Evolutionary conservation across 192 early-diverging fungal genomes (phyloP).

Genomic region (Coemansia sp.): DNA sequence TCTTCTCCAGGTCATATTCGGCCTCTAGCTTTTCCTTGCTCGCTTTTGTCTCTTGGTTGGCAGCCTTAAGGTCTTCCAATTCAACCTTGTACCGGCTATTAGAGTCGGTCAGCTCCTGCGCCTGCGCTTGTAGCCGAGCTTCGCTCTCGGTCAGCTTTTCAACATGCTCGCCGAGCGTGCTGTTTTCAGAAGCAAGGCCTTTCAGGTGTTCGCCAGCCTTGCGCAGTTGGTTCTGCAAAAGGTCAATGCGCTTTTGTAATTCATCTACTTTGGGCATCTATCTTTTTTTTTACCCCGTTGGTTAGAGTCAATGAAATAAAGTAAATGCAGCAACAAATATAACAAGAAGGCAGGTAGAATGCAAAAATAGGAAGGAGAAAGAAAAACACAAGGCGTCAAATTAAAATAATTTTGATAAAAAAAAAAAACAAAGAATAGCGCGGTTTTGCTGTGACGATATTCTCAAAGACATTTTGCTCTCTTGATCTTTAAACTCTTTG

Average conservation of each 20-base stretch:
- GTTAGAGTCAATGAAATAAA: neutral
- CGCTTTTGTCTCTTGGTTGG: constrained; percentile 2
- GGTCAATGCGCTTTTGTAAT: constrained; percentile 48
- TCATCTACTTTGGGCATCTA: constrained; percentile 40
- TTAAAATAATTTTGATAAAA: neutral
- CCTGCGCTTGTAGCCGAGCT: constrained; percentile 21
- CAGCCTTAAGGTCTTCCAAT: constrained; percentile 12
- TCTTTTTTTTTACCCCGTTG: neutral
- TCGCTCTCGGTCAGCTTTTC: constrained; percentile 43
- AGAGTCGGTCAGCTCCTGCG: constrained; percentile 15
- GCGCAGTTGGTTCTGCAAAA: constrained; percentile 51
- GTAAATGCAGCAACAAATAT: constrained; percentile 10
- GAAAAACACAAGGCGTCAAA: neutral
- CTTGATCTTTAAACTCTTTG: no score
- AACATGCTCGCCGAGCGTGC: constrained; percentile 41
- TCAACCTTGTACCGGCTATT: constrained; percentile 13
- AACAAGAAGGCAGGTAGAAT: neutral
- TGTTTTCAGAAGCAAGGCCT: constrained; percentile 58
- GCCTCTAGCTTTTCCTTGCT: constrained; percentile 15
- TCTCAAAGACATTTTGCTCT: no score
- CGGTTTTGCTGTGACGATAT: no score
- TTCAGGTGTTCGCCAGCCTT: constrained; percentile 55
- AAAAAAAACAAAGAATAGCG: no score
- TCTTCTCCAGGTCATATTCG: constrained; percentile 10
- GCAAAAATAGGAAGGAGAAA: neutral